phyloP scores from a whole-genome alignment of 805 yeast genomes.

The Sugiyamaella valdiviana region DNA sequence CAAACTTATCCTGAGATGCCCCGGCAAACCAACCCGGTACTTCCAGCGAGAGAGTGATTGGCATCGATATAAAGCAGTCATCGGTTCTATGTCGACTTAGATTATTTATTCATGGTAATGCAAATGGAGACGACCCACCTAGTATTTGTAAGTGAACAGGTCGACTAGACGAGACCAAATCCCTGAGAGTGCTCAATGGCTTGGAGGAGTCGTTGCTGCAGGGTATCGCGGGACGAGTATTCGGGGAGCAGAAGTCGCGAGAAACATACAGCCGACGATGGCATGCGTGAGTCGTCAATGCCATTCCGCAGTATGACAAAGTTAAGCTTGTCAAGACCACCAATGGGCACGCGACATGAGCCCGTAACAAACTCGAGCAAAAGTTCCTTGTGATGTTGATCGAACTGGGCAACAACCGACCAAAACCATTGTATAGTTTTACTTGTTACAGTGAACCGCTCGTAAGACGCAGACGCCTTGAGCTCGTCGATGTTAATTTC shows the following conservation, averaged over 20 bases:
- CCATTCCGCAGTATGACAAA: slow-evolving; percentile 43
- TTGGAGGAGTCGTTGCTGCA: slow-evolving; percentile 19
- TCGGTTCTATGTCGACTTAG: too few species aligned
- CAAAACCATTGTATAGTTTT: slow-evolving; percentile 38
- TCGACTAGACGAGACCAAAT: slow-evolving; percentile 25
- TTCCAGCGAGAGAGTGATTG: too few species aligned
- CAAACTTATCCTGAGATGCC: too few species aligned
- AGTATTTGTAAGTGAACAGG: too few species aligned
- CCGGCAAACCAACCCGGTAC: too few species aligned
- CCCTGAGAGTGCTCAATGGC: slow-evolving; percentile 29
- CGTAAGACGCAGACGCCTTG: slow-evolving; percentile 36
- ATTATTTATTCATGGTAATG: too few species aligned
- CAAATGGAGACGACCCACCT: too few species aligned
- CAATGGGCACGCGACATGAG: slow-evolving; percentile 43
- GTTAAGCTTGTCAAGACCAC: slow-evolving; percentile 39
- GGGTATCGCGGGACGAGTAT: slow-evolving; percentile 33
- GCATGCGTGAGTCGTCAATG: slow-evolving; percentile 35
- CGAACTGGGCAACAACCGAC: slow-evolving; percentile 40
- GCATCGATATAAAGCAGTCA: too few species aligned
- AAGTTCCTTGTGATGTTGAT: slow-evolving; percentile 34
- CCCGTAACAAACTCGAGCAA: slow-evolving; percentile 47
- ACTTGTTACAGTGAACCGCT: slow-evolving; percentile 36
- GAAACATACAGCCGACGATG: slow-evolving; percentile 49
- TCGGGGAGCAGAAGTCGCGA: slow-evolving; percentile 44
- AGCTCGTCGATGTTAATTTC: slow-evolving; percentile 40